phyloP scores from a whole-genome alignment of 2,329 filamentous ascomycete genomes.

The Aspergillus melleus region DNA sequence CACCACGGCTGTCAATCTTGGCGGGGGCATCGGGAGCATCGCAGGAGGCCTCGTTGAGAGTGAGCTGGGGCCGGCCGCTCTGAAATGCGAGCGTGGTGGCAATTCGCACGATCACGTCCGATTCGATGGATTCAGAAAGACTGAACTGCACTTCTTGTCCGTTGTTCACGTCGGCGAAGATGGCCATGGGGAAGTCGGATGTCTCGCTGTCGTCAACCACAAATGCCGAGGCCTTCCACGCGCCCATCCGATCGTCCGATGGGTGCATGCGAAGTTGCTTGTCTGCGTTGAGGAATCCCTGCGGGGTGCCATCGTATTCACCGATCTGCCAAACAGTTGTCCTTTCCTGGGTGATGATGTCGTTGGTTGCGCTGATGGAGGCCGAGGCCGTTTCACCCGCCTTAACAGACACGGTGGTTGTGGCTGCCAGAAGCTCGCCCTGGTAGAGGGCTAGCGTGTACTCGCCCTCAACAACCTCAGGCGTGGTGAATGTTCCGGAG shows the following conservation, averaged over 20 bases:
- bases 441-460: constrained; percentile 9
- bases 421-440: constrained; percentile 7
- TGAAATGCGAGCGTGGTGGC: constrained; percentile 5
- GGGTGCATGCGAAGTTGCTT: constrained; percentile 9
- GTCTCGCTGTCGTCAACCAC: background rate
- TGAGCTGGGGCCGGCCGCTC: constrained; percentile 4
- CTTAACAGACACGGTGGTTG: constrained; percentile 1
- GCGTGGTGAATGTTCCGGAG: background rate
- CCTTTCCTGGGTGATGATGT: background rate
- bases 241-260: constrained; percentile 4
- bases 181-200: background rate
- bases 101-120: background rate
- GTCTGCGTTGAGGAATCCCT: constrained; percentile 2
- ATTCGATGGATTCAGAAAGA: background rate
- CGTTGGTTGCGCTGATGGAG: constrained; percentile 1
- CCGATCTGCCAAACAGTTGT: constrained; percentile 8
- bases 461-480: background rate
- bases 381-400: background rate
- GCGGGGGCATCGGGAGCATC: background rate
- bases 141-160: background rate
- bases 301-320: constrained; percentile 4
- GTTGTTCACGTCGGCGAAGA: background rate
- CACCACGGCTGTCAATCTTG: constrained; percentile 2
- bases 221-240: constrained; percentile 5
- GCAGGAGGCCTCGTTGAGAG: background rate